phyloP scores from a whole-genome alignment of 139 green algal species.

The Parachlorella kessleri region DNA sequence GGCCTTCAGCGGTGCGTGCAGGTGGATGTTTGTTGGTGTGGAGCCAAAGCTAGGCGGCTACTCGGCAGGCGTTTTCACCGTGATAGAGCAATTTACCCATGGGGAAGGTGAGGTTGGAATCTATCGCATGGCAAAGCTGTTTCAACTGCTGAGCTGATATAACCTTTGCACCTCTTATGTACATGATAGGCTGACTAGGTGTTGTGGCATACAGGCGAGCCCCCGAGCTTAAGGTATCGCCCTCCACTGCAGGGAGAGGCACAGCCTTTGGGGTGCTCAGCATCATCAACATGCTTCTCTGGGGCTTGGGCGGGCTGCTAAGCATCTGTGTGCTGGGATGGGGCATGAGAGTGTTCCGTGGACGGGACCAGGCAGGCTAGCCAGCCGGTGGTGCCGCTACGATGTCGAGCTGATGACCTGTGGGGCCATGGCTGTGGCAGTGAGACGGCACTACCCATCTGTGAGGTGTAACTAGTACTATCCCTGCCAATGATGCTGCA shows the following conservation, averaged over 20 bases:
- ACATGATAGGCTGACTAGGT: too few species aligned
- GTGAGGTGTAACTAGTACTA: not conserved
- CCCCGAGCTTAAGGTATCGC: not conserved
- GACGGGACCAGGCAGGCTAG: not conserved
- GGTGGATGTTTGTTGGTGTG: constrained; percentile 14
- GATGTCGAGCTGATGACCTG: not conserved
- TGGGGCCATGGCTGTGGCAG: not conserved
- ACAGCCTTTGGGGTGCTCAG: not conserved
- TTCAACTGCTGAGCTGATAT: not conserved
- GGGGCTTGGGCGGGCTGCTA: not conserved
- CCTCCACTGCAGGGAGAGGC: not conserved
- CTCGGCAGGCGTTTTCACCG: constrained; percentile 1
- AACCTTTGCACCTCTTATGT: too few species aligned
- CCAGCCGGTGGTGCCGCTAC: too few species aligned
- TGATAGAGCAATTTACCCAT: not conserved
- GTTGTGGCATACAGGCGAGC: not conserved
- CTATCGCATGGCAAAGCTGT: not conserved
- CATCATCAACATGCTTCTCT: not conserved
- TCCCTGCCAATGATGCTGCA: not conserved
- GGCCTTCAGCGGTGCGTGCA: too few species aligned
- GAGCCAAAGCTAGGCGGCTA: constrained; percentile 1
- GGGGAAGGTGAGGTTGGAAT: not conserved
- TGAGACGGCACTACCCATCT: too few species aligned
- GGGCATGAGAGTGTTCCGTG: not conserved
- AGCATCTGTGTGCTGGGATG: not conserved